Conservation (phyloP, 2,329 filamentous ascomycete genomes). For the Cordyceps cateniannulata region DNA sequence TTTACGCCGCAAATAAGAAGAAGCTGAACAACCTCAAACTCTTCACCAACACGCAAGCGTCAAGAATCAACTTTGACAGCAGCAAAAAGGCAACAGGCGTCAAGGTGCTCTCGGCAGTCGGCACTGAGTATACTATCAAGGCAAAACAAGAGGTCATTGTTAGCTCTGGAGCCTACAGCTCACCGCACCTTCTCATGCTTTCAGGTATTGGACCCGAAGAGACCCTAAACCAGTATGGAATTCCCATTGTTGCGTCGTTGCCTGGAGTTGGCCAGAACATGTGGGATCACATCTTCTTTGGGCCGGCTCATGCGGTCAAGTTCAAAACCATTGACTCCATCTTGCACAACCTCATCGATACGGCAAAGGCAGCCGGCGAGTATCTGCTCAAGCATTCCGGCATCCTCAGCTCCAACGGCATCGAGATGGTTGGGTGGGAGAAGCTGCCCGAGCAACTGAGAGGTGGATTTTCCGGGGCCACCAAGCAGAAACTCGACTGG, state of each 20-base stretch:
- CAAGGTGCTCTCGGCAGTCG: conserved; percentile 20
- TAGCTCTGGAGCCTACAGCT: conserved; percentile 22
- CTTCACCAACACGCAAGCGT: conserved; percentile 35
- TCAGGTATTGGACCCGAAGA: conserved; percentile 28
- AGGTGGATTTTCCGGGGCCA: neutral
- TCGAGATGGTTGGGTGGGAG: conserved; percentile 1
- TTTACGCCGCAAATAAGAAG: conserved; percentile 21
- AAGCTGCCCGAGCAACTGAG: neutral
- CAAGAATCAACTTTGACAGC: conserved; percentile 37
- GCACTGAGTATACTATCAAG: conserved; percentile 16
- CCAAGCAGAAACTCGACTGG: neutral
- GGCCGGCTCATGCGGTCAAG: conserved; percentile 10
- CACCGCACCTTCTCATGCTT: conserved; percentile 30
- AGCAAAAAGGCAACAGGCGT: conserved; percentile 36
- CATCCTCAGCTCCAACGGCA: neutral
- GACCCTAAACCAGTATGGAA: conserved; percentile 30
- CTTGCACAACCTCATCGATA: neutral
- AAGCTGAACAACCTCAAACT: conserved; percentile 28
- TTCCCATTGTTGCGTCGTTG: conserved; percentile 24
- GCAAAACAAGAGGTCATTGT: conserved; percentile 15
- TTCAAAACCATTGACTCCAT: neutral
- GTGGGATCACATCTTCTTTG: conserved; percentile 12
- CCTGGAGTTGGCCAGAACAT: neutral
- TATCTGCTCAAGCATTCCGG: neutral
- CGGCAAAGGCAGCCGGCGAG: neutral